Base-by-base conservation (phyloP, 2,329 filamentous ascomycete genomes). In the Colletotrichum spinosum region DNA sequence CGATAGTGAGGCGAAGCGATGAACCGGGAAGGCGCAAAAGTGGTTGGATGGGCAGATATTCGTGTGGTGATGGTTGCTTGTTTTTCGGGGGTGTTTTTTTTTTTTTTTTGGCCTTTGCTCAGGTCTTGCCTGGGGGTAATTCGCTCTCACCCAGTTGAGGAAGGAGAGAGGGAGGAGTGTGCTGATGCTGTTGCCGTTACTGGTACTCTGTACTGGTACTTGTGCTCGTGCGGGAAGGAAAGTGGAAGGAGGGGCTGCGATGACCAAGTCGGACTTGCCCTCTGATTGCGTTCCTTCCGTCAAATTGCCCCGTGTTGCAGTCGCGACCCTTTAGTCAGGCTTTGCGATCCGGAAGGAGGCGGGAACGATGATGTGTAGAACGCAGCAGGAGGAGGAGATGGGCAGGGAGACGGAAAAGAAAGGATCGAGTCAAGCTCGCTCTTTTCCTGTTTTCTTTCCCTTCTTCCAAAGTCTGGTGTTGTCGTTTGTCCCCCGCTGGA, bases 251-350 rank as follows among this genome's bases (percentile, higher is more conserved):
- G 58, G 52, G 58, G 63, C 58, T 48, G 48, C 53, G 48, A 65
- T 63, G 63, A 63, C 62, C 45, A 42, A 53, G 46, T 56, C 53
- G 52, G 44, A 53, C 63, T 63, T 63, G 57, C 63, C 55, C 52
- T 65, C 39, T 41, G 60, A 56, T 60, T 65, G 51, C 56, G 50
- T 45, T 65, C 37, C 45, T 65, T 35, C n/a, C 11, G 51, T 38
- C 46, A 46, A 51, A 25, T 25, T 25, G 25, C 25, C 25, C 25
- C 25, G 25, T 25, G 25, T 25, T 25, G 25, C 25, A 25, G 25
- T 25, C 25, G 25, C 25, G 25, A 25, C 25, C 25, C 44, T 45
- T 57, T 35, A 49, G 55, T 50, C 39, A 41, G 15, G 37, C 54
- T 53, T 56, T 25, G 46, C 13, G 25, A 25, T 25, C 25, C 25